Conservation (phyloP, 1,284 basidiomycete species). For the Neolentinus lepideus region DNA sequence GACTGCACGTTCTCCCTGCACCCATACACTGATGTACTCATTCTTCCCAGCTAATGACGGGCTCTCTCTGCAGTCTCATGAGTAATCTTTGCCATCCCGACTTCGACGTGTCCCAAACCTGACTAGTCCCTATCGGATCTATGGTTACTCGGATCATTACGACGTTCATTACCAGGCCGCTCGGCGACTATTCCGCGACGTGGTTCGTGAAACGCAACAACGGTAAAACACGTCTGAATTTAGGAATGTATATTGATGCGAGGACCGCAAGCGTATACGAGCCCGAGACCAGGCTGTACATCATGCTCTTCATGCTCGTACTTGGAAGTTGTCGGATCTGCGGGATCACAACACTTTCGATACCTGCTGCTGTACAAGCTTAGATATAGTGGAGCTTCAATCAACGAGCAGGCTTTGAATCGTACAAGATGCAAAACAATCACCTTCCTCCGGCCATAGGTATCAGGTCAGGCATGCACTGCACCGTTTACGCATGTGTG, state of each 20-base stretch:
- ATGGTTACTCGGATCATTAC: not conserved
- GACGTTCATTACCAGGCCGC: not conserved
- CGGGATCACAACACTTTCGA: too few relatives aligned
- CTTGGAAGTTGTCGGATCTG: not conserved
- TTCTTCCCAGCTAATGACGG: not conserved
- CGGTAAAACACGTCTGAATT: not conserved
- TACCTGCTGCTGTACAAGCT: too few relatives aligned
- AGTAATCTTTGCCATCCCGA: not conserved
- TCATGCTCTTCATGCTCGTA: not conserved
- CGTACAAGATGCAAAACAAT: too few relatives aligned
- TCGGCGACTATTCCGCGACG: not conserved
- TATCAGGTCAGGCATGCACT: too few relatives aligned
- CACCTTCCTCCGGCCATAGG: too few relatives aligned
- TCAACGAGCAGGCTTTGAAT: too few relatives aligned
- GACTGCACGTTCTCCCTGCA: not conserved
- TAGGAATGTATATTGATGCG: not conserved
- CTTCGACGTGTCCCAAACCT: slow-evolving; percentile 1
- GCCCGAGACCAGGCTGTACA: slow-evolving; percentile 1
- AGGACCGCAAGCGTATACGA: not conserved
- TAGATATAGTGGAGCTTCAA: too few relatives aligned
- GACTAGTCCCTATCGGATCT: not conserved
- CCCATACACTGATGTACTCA: not conserved
- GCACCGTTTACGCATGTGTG: too few relatives aligned
- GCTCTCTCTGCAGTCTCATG: not conserved
- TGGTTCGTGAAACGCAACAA: slow-evolving; percentile 1